phyloP scores from a whole-genome alignment of 2,329 filamentous ascomycete species.

The Fusarium avenaceum region DNA sequence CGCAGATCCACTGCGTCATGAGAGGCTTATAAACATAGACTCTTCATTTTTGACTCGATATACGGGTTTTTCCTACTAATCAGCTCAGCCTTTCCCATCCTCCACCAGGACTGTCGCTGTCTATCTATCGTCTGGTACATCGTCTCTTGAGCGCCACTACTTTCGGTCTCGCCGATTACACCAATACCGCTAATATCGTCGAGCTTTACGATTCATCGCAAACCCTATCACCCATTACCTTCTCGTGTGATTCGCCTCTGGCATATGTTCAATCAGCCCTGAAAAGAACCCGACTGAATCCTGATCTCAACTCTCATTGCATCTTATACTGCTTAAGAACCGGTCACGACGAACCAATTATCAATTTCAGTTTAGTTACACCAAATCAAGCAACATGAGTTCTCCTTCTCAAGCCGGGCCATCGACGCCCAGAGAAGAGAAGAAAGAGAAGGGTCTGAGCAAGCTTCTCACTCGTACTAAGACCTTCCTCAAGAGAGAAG shows the following conservation, averaged over 20 bases:
- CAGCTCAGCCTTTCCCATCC: conserved; percentile 14
- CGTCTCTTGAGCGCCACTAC: conserved; percentile 24
- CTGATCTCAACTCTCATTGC: conserved; percentile 3
- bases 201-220: conserved; percentile 18
- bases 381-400: conserved; percentile 55
- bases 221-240: conserved; percentile 3
- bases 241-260: conserved; percentile 21
- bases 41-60: conserved; percentile 14
- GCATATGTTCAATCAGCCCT: not conserved
- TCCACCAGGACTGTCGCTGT: conserved; percentile 28
- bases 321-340: not conserved
- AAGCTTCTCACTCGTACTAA: conserved; percentile 64
- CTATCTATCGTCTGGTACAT: conserved; percentile 24
- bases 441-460: conserved; percentile 63
- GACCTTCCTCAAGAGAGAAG: conserved; percentile 62
- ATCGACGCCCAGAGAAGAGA: conserved; percentile 52
- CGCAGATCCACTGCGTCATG: conserved; percentile 37
- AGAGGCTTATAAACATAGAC: conserved; percentile 28
- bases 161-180: conserved; percentile 27
- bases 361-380: conserved; percentile 3
- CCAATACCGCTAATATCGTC: conserved; percentile 13
- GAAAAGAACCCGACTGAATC: conserved; percentile 3
- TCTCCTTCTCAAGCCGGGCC: conserved; percentile 57
- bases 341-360: not conserved
- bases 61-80: conserved; percentile 11